Conservation (phyloP, 768 basidiomycete species). For the Kwoniella europaea region DNA sequence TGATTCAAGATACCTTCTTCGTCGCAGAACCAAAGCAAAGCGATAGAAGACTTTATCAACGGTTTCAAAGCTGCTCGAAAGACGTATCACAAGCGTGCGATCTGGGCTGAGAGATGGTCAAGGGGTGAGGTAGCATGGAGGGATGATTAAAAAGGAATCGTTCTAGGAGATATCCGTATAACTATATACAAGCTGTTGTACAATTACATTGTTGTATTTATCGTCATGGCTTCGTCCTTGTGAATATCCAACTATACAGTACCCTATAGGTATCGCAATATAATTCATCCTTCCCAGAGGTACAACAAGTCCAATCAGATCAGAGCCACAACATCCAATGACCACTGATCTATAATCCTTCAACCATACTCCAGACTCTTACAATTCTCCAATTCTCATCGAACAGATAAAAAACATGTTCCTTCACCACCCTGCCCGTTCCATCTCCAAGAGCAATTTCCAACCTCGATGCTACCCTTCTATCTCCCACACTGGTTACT, state of each 20-base stretch:
- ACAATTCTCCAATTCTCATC: slow-evolving; percentile 18
- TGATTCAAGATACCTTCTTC: not conserved
- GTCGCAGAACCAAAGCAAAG: slow-evolving; percentile 54
- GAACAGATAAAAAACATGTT: slow-evolving; percentile 26
- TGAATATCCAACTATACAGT: not conserved
- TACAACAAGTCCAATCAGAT: no score
- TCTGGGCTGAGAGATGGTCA: slow-evolving; percentile 88
- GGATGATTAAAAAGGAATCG: slow-evolving; percentile 60
- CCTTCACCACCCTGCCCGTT: slow-evolving; percentile 17
- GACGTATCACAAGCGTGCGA: slow-evolving; percentile 87
- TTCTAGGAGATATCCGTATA: no score
- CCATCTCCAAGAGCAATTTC: slow-evolving; percentile 8
- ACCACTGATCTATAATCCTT: slow-evolving; percentile 3
- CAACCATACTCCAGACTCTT: slow-evolving; percentile 30
- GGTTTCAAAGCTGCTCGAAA: slow-evolving; percentile 86
- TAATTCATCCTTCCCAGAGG: no score
- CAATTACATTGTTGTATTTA: no score
- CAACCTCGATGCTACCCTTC: slow-evolving; percentile 12
- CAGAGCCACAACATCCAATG: not conserved
- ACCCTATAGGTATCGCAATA: not conserved
- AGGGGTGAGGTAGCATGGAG: slow-evolving; percentile 84
- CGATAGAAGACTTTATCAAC: slow-evolving; percentile 83
- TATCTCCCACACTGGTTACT: not conserved
- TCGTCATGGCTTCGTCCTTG: no score
- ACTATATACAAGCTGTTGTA: no score